Base-by-base conservation (phyloP, 2,329 filamentous ascomycete species). In the Cordyceps tenuipes region DNA sequence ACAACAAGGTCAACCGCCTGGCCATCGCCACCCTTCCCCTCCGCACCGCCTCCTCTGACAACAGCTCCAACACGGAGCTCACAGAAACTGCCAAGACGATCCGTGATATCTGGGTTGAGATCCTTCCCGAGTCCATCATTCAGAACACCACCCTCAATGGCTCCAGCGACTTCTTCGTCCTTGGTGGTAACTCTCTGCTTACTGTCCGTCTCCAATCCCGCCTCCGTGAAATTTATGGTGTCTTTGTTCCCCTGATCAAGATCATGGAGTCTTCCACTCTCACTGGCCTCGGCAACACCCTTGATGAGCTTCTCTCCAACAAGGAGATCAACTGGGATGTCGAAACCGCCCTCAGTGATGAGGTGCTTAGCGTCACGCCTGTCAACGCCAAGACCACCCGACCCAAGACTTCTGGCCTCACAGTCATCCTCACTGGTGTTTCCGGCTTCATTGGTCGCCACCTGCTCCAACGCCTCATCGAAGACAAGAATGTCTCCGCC, bases 181-280 rank as follows among this genome's bases (percentile, higher is more conserved):
- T 73, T 1, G 77, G 77, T 9, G 77, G 76, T 3, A 77, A 70
- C 59, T 79, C 76, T 0, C 58, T 78, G 3, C 66, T 75, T 0
- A 62, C 77, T 1, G 65, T 79, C 12, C 62, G 68, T 3, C 70
- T 82, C 0, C 72, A 75, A 60, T 59, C 62, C 0, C 60, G 61
- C 1, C 72, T 82, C 39, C 63, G 64, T 3, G 60, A 70, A 3
- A 57, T 46, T 0, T 75, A 79, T 52, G 62, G 64, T 1, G 63
- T 71, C 12, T 57, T 57, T 0, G 19, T 77, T 3, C 64, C 66
- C 0, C 65, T 81, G 1, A 29, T 66, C 1, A 64, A 77, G 1
- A 67, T 82, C 1, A 73, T 78, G 57, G 64, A 72, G 9, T 61
- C 65, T 2, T 75, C 69, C 60, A 76, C 74, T 0, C 68, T 81